Evolutionary conservation across 2,329 filamentous ascomycete genomes (phyloP), one percentile per base, ranked within the genome.

Genomic region (Pyrenophora seminiperda): DNA sequence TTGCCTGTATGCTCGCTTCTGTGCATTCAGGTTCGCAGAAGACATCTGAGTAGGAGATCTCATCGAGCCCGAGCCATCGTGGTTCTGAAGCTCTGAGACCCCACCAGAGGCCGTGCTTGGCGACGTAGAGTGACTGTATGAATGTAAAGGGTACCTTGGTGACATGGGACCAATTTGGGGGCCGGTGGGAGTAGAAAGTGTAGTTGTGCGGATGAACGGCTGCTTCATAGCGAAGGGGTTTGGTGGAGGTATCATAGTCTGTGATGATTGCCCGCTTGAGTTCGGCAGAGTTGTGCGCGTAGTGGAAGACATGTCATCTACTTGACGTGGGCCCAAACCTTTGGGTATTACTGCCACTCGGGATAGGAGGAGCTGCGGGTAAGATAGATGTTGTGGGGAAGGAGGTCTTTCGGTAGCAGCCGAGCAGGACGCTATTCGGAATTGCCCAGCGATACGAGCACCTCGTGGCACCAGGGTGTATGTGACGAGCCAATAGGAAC

Each of bases 1-100:
- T 73, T 99, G 94, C 18, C 94, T 86, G 76, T 97, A 99, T 2
- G 94, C 93, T 68, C 94, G 82, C 74, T 97, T 97, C 73, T 96
- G 91, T 24, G 88, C 83, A 61, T 89, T 88, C 58, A 83, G 72
- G 62, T 79, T 80, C 30, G 81, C 77, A 18, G 77, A 73, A 18
- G 69, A 73, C 39, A 69, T 75, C 61, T 67, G 74, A 37, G 59
- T 74, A 27, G 59, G 77, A 47, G 65, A 78, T 62, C 74, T 75
- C 56, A 64, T 75, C 73, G 79, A 32, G 33, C 43, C 50, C 59
- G 71, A 42, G 70, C 57, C 32, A 61, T 73, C 54, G 60, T 72
- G 48, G 18, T 56, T 55, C 22, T 66, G 62, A 14, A 51, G 52
- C 31, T 74, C 72, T 9, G 66, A 60, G 31, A 67, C 40, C 31